Evolutionary conservation across 306 rosid species (phyloP).

Genomic region (Vicia sativa): DNA sequence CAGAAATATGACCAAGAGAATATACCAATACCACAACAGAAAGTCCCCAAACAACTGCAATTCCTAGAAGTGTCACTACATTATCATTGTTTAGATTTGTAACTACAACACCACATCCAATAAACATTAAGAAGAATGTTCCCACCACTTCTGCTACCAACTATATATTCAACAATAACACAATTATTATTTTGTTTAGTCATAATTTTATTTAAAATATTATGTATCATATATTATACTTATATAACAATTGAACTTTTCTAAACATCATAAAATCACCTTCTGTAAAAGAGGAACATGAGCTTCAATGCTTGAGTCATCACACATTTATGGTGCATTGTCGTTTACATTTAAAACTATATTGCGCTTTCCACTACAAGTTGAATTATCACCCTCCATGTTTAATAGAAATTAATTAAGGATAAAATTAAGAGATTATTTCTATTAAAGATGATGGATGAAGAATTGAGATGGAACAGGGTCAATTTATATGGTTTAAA

Average conservation of each 20-base stretch:
- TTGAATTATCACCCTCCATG: conserved; percentile 2
- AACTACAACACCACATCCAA: conserved; percentile 66
- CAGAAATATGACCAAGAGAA: conserved; percentile 79
- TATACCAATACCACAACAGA: conserved; percentile 63
- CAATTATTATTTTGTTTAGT: background rate
- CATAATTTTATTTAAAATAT: background rate
- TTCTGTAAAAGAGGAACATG: background rate
- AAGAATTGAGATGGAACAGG: background rate
- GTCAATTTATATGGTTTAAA: background rate
- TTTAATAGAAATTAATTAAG: background rate
- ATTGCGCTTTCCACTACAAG: background rate
- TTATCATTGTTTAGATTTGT: conserved; percentile 51
- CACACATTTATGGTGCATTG: background rate
- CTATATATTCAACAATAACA: background rate
- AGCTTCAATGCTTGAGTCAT: background rate
- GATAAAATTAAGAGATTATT: background rate
- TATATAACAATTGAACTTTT: background rate
- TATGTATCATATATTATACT: too few relatives aligned
- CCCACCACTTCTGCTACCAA: conserved; percentile 16
- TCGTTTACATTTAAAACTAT: background rate
- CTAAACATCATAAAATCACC: background rate
- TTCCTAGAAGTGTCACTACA: conserved; percentile 60
- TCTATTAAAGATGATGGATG: background rate
- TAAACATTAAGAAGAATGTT: conserved; percentile 74
- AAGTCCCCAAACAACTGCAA: conserved; percentile 70